These are phyloP conservation scores for Phyllosticta capitalensis DNA, from an alignment of 2,329 filamentous ascomycete species.

Conservation along the genomic window DNA sequence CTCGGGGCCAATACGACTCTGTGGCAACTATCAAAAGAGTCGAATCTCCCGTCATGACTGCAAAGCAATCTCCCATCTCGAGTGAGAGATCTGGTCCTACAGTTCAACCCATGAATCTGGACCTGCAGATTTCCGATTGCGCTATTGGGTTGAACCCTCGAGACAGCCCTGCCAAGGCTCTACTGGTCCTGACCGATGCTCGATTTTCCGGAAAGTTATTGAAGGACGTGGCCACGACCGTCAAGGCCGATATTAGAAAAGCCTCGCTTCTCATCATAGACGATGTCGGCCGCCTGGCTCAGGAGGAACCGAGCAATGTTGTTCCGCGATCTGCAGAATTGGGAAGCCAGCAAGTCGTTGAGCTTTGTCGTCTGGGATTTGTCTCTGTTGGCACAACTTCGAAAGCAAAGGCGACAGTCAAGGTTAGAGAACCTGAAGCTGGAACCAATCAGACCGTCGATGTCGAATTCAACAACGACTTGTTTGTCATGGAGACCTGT, in stretches of 20 bases:
- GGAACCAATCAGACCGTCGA: constrained; percentile 60
- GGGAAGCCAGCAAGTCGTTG: constrained; percentile 36
- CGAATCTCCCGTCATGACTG: constrained; percentile 38
- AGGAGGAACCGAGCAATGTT: constrained; percentile 12
- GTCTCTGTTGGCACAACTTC: constrained; percentile 83
- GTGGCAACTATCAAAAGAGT: constrained; percentile 66
- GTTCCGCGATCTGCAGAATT: constrained; percentile 6
- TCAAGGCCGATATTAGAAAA: constrained; percentile 62
- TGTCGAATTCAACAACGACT: constrained; percentile 72
- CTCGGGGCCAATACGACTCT: constrained; percentile 66
- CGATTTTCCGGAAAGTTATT: constrained; percentile 48
- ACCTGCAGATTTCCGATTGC: constrained; percentile 72
- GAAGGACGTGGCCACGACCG: constrained; percentile 46
- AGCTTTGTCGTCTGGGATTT: constrained; percentile 57
- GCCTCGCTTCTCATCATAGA: constrained; percentile 78
- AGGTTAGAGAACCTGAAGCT: constrained; percentile 46
- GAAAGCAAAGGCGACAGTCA: constrained; percentile 60
- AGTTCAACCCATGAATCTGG: constrained; percentile 46
- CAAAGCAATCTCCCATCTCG: constrained; percentile 21
- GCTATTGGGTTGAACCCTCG: constrained; percentile 77
- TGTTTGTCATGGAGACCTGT: constrained; percentile 87
- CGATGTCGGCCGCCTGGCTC: constrained; percentile 46
- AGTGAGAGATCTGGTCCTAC: constrained; percentile 16
- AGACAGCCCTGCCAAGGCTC: constrained; percentile 61
- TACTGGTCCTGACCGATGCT: constrained; percentile 70